These are phyloP conservation scores for Coemansia sp. DNA, from an alignment of 192 early-diverging fungal genomes.

Conservation along the genomic window DNA sequence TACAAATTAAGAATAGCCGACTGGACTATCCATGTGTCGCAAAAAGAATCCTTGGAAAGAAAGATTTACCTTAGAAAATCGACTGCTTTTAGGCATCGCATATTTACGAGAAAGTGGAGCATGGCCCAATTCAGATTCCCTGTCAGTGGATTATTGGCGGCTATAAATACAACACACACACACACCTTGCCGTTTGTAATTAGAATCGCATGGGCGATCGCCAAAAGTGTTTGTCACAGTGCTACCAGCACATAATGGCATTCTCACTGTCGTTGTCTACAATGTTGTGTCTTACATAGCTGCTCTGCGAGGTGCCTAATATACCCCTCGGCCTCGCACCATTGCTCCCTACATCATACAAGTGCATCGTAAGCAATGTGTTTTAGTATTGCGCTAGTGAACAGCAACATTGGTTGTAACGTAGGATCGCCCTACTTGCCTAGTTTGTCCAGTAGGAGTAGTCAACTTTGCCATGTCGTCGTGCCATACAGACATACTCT, in stretches of 20 bases:
- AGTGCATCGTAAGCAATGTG: not conserved
- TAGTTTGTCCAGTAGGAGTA: slow-evolving; percentile 13
- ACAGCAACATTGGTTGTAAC: not conserved
- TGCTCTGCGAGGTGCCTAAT: slow-evolving; percentile 39
- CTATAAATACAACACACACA: slow-evolving; percentile 22
- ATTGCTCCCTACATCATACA: slow-evolving; percentile 34
- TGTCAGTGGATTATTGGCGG: slow-evolving; percentile 40
- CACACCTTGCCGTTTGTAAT: slow-evolving; percentile 5
- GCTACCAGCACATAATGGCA: not conserved
- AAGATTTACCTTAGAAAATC: slow-evolving; percentile 34
- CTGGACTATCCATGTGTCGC: not conserved
- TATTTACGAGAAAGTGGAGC: slow-evolving; percentile 43
- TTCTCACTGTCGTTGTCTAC: not conserved
- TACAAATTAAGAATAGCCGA: not conserved
- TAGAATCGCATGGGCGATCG: not conserved
- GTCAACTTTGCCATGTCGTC: slow-evolving; percentile 43
- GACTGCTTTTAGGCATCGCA: slow-evolving; percentile 53
- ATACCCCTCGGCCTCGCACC: slow-evolving; percentile 36
- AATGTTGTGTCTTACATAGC: slow-evolving; percentile 19
- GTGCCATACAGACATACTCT: slow-evolving; percentile 47
- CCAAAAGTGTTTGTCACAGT: not conserved
- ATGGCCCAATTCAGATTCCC: slow-evolving; percentile 54
- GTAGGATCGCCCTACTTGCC: slow-evolving; percentile 9
- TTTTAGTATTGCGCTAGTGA: not conserved
- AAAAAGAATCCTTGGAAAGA: not conserved